Evolutionary conservation across 768 basidiomycete species (phyloP).

Genomic region (Auricularia auricula-judae): DNA sequence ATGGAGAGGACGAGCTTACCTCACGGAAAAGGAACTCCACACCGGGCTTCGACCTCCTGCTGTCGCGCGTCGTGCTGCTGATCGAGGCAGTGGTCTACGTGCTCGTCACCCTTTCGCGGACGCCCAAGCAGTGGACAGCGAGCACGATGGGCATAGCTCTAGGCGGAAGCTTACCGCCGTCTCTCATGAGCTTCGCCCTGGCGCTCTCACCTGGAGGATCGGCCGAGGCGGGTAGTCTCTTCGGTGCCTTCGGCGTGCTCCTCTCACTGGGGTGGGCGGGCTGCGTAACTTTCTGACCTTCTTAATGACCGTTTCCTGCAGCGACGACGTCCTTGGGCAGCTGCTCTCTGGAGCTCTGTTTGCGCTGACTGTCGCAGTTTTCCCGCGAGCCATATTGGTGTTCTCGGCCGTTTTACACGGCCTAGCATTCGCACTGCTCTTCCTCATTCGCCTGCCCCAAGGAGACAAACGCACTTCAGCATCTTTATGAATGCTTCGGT

Average conservation of each 20-base stretch:
- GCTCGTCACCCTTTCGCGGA: not conserved
- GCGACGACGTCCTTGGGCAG: not conserved
- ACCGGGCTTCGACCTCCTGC: not conserved
- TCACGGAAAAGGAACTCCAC: not conserved
- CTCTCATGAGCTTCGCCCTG: not conserved
- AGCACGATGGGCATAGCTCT: not conserved
- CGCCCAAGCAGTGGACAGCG: not conserved
- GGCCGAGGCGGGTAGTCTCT: not conserved
- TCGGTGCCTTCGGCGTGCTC: not conserved
- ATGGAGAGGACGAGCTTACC: not conserved
- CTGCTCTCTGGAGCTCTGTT: not conserved
- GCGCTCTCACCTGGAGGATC: not conserved
- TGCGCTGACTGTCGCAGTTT: not conserved
- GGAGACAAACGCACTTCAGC: constrained; percentile 3
- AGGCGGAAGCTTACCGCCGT: not conserved
- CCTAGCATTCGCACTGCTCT: not conserved
- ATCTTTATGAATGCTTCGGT: too few species aligned
- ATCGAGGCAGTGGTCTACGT: not conserved
- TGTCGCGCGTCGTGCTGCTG: not conserved
- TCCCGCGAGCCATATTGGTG: not conserved
- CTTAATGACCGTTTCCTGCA: not conserved
- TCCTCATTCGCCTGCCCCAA: constrained; percentile 3
- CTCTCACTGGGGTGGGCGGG: not conserved
- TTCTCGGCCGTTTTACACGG: not conserved
- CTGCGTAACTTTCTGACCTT: not conserved